Conservation (phyloP, 73 alveolate genomes). For the Uronychia binucleata region DNA sequence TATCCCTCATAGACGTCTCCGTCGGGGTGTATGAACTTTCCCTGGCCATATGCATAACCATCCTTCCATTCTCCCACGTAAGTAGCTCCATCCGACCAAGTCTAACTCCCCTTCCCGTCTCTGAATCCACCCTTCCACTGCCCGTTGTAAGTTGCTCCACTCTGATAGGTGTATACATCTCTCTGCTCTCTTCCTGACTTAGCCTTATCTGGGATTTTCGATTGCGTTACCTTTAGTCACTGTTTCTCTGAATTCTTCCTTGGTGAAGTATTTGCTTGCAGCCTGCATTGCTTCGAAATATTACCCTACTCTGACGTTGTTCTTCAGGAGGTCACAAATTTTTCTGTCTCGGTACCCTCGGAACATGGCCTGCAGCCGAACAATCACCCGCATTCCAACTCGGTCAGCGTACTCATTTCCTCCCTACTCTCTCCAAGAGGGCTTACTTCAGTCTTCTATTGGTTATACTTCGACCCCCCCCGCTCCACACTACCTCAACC, state of each 20-base stretch:
- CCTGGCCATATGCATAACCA: constrained; percentile 74
- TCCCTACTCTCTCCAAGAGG: too few species aligned
- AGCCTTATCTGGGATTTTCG: constrained; percentile 47
- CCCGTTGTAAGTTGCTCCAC: constrained; percentile 87
- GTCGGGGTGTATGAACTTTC: constrained; percentile 63
- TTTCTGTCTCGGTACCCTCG: constrained; percentile 48
- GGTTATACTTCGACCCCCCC: too few species aligned
- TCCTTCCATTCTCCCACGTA: constrained; percentile 91
- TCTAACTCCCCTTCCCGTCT: constrained; percentile 70
- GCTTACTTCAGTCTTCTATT: too few species aligned
- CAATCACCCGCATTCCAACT: too few species aligned
- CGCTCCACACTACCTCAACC: too few species aligned
- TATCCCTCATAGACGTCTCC: constrained; percentile 70
- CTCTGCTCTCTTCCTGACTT: constrained; percentile 60
- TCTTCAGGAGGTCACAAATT: constrained; percentile 21
- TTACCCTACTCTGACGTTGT: too few species aligned
- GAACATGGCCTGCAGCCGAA: constrained; percentile 50
- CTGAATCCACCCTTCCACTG: constrained; percentile 86
- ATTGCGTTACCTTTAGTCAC: constrained; percentile 24
- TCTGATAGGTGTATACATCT: constrained; percentile 58
- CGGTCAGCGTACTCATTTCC: too few species aligned
- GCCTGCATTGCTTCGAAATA: constrained; percentile 30
- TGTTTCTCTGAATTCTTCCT: constrained; percentile 57
- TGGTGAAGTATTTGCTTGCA: constrained; percentile 37
- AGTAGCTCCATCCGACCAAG: constrained; percentile 71